Conservation (phyloP, 768 basidiomycete species). For the Naganishia onofrii region DNA sequence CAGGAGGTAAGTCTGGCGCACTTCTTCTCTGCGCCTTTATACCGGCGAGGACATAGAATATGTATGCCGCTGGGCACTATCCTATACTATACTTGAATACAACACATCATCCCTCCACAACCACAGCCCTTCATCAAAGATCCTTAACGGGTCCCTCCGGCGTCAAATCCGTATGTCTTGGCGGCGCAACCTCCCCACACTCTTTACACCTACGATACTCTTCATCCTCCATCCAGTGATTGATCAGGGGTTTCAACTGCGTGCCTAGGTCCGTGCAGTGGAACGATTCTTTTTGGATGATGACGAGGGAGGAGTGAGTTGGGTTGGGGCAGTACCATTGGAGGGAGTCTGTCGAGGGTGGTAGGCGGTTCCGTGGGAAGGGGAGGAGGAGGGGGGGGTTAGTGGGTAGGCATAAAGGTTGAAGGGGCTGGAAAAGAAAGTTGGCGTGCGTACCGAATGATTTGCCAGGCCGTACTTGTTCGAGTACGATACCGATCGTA, state of each 20-base stretch:
- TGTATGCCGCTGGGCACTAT: no score
- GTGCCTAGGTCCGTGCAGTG: constrained; percentile 87
- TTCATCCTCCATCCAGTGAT: constrained; percentile 71
- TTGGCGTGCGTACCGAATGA: constrained; percentile 63
- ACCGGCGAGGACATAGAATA: no score
- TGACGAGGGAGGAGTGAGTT: constrained; percentile 64
- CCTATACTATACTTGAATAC: no score
- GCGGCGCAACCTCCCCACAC: constrained; percentile 66
- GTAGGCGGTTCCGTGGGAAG: constrained; percentile 7
- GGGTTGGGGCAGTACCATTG: constrained; percentile 81
- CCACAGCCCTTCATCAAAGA: background rate
- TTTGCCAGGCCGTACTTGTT: constrained; percentile 72
- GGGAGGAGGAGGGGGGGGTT: background rate
- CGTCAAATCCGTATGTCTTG: constrained; percentile 55
- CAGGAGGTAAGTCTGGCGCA: no score
- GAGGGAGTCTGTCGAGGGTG: constrained; percentile 80
- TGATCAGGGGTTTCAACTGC: constrained; percentile 87
- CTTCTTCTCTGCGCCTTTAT: no score
- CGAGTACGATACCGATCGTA: constrained; percentile 87
- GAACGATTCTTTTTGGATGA: constrained; percentile 79
- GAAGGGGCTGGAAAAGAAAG: background rate
- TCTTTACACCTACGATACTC: constrained; percentile 66
- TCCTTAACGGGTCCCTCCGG: background rate
- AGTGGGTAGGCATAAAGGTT: background rate
- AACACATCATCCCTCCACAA: no score